Conservation (phyloP, 2,329 filamentous ascomycete genomes). For the Verticillium klebahnii region DNA sequence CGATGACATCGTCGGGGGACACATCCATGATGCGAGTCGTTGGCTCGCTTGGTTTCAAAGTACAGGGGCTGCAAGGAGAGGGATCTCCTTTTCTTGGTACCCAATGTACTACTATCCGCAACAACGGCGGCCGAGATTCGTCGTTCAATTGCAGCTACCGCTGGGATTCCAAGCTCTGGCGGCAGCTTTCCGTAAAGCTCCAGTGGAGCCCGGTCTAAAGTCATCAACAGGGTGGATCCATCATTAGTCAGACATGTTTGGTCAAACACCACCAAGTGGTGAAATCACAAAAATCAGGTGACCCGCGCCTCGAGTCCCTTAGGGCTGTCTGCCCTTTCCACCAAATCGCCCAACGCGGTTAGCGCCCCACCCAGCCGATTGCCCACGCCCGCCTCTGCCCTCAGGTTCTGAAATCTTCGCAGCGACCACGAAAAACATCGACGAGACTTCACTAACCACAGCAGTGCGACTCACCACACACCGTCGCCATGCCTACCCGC, state of each 20-base stretch:
- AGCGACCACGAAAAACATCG: conserved; percentile 27
- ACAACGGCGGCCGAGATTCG: too few species aligned
- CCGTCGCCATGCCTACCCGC: conserved; percentile 67
- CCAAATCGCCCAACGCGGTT: conserved; percentile 29
- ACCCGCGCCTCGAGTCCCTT: conserved; percentile 18
- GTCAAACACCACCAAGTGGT: neutral
- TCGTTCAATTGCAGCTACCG: too few species aligned
- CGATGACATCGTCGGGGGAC: conserved; percentile 18
- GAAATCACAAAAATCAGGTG: neutral
- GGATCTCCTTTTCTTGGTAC: too few species aligned
- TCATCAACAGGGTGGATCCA: neutral
- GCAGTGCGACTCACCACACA: conserved; percentile 25
- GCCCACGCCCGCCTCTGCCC: conserved; percentile 17
- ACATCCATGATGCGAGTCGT: neutral
- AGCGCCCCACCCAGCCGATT: conserved; percentile 22
- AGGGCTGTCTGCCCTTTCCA: conserved; percentile 37
- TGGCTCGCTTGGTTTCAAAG: neutral
- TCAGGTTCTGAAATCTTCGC: neutral
- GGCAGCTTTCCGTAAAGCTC: neutral
- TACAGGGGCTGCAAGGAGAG: too few species aligned
- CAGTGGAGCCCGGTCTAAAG: neutral
- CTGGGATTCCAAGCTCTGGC: too few species aligned
- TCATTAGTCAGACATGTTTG: neutral
- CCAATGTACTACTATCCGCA: too few species aligned
- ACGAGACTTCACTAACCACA: conserved; percentile 15